These are phyloP conservation scores for Craterostigma plantagineum DNA, from an alignment of 257 asterid species.

Conservation along the genomic window DNA sequence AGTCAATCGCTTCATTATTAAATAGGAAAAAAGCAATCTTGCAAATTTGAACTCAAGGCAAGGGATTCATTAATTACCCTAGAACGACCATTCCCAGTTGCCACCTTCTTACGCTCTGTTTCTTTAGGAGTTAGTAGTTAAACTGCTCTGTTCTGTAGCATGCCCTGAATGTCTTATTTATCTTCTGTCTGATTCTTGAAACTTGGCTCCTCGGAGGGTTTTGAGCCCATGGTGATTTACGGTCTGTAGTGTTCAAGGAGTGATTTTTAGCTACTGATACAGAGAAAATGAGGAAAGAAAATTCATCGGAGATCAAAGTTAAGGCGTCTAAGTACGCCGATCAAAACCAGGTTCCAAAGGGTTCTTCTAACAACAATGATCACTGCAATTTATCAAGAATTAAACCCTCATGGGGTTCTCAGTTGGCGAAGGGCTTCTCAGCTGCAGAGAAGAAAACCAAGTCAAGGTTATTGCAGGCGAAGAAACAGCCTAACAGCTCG, in stretches of 20 bases:
- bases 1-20: too few species aligned
- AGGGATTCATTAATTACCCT: too few species aligned
- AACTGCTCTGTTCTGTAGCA: too few species aligned
- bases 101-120: too few species aligned
- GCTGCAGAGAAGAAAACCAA: constrained; percentile 63
- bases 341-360: constrained; percentile 44
- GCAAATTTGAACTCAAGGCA: too few species aligned
- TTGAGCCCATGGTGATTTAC: not conserved
- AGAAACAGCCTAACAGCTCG: constrained; percentile 22
- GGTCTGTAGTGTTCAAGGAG: not conserved
- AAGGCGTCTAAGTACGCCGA: constrained; percentile 45
- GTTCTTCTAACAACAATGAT: constrained; percentile 26
- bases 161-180: too few species aligned
- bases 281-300: constrained; percentile 69
- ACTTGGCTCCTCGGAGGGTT: not conserved
- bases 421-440: constrained; percentile 67
- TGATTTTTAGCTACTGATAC: not conserved
- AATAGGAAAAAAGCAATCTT: too few species aligned
- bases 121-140: too few species aligned
- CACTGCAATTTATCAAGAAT: constrained; percentile 36
- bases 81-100: too few species aligned
- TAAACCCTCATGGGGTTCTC: constrained; percentile 82
- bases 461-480: constrained; percentile 29
- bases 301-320: constrained; percentile 27
- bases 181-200: too few species aligned